phyloP scores from a whole-genome alignment of 306 rosid genomes.

The Vigna reflexopilosa region DNA sequence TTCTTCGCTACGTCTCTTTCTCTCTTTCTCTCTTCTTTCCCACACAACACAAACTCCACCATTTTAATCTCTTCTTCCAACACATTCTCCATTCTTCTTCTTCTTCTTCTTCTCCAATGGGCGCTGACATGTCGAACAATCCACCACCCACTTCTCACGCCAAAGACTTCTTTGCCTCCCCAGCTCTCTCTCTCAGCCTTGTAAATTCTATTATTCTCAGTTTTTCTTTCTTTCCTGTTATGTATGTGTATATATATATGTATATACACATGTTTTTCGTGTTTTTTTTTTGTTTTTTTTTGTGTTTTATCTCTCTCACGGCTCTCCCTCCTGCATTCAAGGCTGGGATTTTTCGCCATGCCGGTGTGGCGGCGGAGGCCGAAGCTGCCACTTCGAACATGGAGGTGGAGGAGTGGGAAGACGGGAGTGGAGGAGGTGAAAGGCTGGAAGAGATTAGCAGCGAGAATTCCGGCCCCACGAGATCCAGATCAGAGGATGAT shows the following conservation, averaged over 20 bases:
- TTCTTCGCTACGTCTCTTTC: conserved; percentile 40
- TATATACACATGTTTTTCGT: background rate
- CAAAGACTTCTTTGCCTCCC: conserved; percentile 89
- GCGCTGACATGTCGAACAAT: conserved; percentile 92
- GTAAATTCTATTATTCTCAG: conserved; percentile 44
- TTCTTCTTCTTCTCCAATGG: conserved; percentile 53
- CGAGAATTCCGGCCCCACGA: conserved; percentile 81
- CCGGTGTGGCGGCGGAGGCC: conserved; percentile 49
- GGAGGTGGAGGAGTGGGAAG: conserved; percentile 90
- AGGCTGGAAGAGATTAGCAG: conserved; percentile 81
- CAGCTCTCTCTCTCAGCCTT: conserved; percentile 96
- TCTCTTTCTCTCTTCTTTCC: conserved; percentile 1
- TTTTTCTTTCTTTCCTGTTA: background rate
- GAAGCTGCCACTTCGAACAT: conserved; percentile 36
- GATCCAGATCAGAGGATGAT: conserved; percentile 92
- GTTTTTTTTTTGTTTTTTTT: background rate
- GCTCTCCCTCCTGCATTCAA: background rate
- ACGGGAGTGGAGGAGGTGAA: conserved; percentile 73
- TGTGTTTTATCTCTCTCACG: background rate
- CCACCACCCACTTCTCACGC: conserved; percentile 78
- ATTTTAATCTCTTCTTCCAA: conserved; percentile 41
- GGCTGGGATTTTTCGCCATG: conserved; percentile 95
- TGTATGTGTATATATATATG: background rate
- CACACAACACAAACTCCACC: conserved; percentile 18
- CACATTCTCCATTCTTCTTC: conserved; percentile 31